phyloP scores from a whole-genome alignment of 768 basidiomycete genomes.

The Boletellus sp. region DNA sequence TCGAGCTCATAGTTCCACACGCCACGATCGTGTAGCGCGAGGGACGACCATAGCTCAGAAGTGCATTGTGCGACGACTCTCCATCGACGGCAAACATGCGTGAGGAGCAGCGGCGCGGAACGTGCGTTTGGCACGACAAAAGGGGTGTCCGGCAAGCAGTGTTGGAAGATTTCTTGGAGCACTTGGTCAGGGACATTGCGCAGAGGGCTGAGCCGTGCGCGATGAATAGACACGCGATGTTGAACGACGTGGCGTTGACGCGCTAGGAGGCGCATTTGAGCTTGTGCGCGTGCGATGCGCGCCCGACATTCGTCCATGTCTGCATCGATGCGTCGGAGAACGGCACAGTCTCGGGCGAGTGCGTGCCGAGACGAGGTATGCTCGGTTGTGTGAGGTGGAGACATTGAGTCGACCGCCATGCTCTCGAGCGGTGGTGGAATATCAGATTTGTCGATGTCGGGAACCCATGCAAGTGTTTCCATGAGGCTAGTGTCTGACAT shows the following conservation, averaged over 20 bases:
- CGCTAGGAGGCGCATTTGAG: constrained; percentile 18
- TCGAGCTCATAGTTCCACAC: constrained; percentile 28
- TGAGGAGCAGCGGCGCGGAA: constrained; percentile 31
- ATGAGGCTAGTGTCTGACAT: not conserved
- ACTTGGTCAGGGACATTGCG: constrained; percentile 31
- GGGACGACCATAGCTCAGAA: constrained; percentile 32
- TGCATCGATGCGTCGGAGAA: constrained; percentile 13
- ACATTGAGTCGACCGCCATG: constrained; percentile 25
- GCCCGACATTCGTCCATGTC: constrained; percentile 18
- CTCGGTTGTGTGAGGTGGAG: constrained; percentile 17
- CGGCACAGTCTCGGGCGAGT: constrained; percentile 14
- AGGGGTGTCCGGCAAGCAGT: constrained; percentile 21
- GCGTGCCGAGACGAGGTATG: constrained; percentile 16
- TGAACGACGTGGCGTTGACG: constrained; percentile 15
- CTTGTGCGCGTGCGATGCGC: constrained; percentile 11
- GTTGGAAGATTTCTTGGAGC: constrained; percentile 30
- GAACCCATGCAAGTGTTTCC: not conserved
- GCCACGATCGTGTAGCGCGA: constrained; percentile 27
- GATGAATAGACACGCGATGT: constrained; percentile 18
- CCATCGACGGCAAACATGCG: constrained; percentile 34
- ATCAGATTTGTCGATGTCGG: not conserved
- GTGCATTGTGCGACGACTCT: constrained; percentile 25
- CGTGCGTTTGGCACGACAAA: constrained; percentile 21
- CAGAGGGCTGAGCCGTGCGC: constrained; percentile 27
- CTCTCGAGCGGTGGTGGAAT: not conserved